Conservation (phyloP, 2,329 filamentous ascomycete genomes). For the Penicillium verrucosum region DNA sequence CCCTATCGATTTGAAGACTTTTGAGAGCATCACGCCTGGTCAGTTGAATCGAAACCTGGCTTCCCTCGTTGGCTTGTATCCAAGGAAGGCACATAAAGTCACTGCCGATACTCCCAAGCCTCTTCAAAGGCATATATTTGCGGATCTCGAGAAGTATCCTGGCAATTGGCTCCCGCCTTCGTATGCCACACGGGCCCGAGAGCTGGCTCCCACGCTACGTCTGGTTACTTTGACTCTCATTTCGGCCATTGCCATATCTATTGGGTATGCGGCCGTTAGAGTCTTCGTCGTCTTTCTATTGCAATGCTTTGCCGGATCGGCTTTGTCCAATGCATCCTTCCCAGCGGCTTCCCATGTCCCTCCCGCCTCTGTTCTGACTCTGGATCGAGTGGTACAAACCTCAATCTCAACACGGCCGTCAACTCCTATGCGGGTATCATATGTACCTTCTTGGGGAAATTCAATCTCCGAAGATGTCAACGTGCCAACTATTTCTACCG, state of each 20-base stretch:
- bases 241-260: slow-evolving; percentile 27
- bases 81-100: slow-evolving; percentile 24
- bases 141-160: slow-evolving; percentile 27
- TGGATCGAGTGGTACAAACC: slow-evolving; percentile 20
- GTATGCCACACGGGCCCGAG: slow-evolving; percentile 20
- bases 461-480: slow-evolving; percentile 28
- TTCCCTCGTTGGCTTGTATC: slow-evolving; percentile 37
- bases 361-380: slow-evolving; percentile 21
- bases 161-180: slow-evolving; percentile 24
- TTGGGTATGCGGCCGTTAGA: slow-evolving; percentile 33
- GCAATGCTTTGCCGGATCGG: slow-evolving; percentile 26
- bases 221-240: slow-evolving; percentile 29
- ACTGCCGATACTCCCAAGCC: slow-evolving; percentile 12
- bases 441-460: slow-evolving; percentile 14
- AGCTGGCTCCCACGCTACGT: slow-evolving; percentile 28
- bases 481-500: slow-evolving; percentile 22
- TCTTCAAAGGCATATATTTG: slow-evolving; percentile 11
- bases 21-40: slow-evolving; percentile 46
- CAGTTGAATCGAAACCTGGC: slow-evolving; percentile 49
- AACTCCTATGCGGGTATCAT: slow-evolving; percentile 16
- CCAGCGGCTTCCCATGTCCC: slow-evolving; percentile 14
- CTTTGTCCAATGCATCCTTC: slow-evolving; percentile 20
- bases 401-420: slow-evolving; percentile 26
- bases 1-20: slow-evolving; percentile 48
- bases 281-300: slow-evolving; percentile 23